These are phyloP conservation scores for Dichotomocladium elegans DNA, from an alignment of 371 early-diverging fungal species.

Conservation along the genomic window DNA sequence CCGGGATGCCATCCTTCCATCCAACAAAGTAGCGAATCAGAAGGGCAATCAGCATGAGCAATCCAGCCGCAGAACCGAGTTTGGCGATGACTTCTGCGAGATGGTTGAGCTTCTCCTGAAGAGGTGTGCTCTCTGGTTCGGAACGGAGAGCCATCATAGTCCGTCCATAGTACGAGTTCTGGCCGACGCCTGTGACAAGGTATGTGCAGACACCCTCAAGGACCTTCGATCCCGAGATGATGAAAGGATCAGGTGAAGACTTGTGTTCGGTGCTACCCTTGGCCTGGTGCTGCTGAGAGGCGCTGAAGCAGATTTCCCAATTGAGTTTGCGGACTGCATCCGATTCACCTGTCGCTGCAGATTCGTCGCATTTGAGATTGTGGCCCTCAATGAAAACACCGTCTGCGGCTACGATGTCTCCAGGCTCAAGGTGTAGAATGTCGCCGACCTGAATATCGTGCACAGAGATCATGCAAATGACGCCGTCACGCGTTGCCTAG, in stretches of 20 bases:
- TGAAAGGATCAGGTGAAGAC: constrained; percentile 60
- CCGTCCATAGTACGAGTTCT: constrained; percentile 71
- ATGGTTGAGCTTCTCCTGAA: constrained; percentile 65
- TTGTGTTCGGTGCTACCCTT: constrained; percentile 6
- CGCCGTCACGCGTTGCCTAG: constrained; percentile 74
- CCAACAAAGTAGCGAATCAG: constrained; percentile 59
- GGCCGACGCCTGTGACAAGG: constrained; percentile 68
- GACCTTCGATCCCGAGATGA: constrained; percentile 73
- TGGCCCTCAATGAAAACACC: constrained; percentile 81
- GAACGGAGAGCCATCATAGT: constrained; percentile 72
- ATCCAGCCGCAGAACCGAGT: constrained; percentile 62
- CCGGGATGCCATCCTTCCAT: constrained; percentile 30
- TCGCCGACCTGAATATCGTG: constrained; percentile 88
- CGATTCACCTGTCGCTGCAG: constrained; percentile 90
- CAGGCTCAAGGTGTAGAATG: constrained; percentile 86
- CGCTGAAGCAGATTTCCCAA: constrained; percentile 30
- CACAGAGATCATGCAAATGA: constrained; percentile 75
- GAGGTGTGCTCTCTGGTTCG: constrained; percentile 65
- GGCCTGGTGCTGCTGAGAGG: constrained; percentile 1
- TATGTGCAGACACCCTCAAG: constrained; percentile 78
- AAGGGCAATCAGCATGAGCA: constrained; percentile 61
- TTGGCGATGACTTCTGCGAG: constrained; percentile 73
- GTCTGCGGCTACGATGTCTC: constrained; percentile 90
- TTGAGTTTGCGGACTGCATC: constrained; percentile 64
- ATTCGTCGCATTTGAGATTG: constrained; percentile 87